Evolutionary conservation across 1,284 basidiomycete genomes (phyloP).

Genomic region (Gomphus bonarii): DNA sequence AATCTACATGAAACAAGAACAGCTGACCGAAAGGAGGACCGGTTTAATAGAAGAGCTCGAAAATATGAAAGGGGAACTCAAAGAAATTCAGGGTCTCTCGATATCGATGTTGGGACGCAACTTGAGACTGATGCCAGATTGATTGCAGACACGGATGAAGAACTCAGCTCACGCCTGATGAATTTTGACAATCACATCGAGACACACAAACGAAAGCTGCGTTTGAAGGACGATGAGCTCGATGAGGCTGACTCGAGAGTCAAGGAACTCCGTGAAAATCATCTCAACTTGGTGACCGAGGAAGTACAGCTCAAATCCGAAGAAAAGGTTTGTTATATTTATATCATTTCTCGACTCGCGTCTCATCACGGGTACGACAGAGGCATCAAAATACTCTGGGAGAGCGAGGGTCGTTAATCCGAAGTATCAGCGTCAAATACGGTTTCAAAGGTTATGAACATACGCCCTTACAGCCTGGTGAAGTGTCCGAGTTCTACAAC

Average conservation of each 20-base stretch:
- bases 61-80: constrained; percentile 58
- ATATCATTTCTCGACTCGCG: not conserved
- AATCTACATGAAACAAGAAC: constrained; percentile 66
- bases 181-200: constrained; percentile 66
- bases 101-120: not conserved
- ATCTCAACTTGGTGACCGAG: constrained; percentile 45
- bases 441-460: constrained; percentile 68
- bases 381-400: constrained; percentile 64
- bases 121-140: not conserved
- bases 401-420: constrained; percentile 68
- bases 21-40: constrained; percentile 54
- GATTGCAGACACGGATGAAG: constrained; percentile 65
- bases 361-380: constrained; percentile 27
- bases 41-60: constrained; percentile 43
- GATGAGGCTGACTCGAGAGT: constrained; percentile 53
- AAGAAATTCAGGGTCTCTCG: constrained; percentile 36
- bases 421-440: constrained; percentile 57
- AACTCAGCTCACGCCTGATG: constrained; percentile 55
- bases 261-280: constrained; percentile 35
- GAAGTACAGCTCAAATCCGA: constrained; percentile 57
- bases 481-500: constrained; percentile 60
- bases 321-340: constrained; percentile 37
- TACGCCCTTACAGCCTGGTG: constrained; percentile 52
- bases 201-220: constrained; percentile 40
- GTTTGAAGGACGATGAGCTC: constrained; percentile 34